phyloP scores from a whole-genome alignment of 2,329 filamentous ascomycete genomes.

The Fusarium nurragi region DNA sequence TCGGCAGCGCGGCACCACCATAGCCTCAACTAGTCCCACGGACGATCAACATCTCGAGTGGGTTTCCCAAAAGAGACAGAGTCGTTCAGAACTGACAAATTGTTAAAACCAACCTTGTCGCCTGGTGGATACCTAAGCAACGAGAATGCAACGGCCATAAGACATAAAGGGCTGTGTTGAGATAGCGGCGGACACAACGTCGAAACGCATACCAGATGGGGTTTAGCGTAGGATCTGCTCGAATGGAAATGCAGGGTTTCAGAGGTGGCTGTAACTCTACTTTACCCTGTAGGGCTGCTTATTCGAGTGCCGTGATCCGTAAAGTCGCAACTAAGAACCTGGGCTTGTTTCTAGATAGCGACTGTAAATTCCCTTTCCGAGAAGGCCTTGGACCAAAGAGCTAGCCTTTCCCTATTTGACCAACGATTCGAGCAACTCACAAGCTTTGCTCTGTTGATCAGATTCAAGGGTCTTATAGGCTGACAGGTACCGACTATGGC shows the following conservation, averaged over 20 bases:
- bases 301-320: conserved; percentile 21
- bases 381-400: background rate
- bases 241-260: background rate
- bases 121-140: background rate
- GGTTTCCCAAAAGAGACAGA: conserved; percentile 1
- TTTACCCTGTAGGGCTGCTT: conserved; percentile 31
- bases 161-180: background rate
- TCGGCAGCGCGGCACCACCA: conserved; percentile 22
- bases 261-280: conserved; percentile 13
- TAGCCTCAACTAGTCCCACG: conserved; percentile 8
- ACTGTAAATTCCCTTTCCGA: background rate
- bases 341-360: background rate
- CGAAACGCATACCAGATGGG: conserved; percentile 22
- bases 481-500: background rate
- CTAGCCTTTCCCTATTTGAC: background rate
- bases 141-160: conserved; percentile 1
- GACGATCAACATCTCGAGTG: conserved; percentile 7
- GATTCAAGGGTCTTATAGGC: conserved; percentile 5
- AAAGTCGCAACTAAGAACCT: conserved; percentile 5
- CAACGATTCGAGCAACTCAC: background rate
- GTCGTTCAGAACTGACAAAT: background rate
- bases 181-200: background rate
- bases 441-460: background rate
- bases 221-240: conserved; percentile 23
- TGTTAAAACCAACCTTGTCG: background rate